Base-by-base conservation (phyloP, 2,329 filamentous ascomycete genomes). In the Aspergillus flavus region DNA sequence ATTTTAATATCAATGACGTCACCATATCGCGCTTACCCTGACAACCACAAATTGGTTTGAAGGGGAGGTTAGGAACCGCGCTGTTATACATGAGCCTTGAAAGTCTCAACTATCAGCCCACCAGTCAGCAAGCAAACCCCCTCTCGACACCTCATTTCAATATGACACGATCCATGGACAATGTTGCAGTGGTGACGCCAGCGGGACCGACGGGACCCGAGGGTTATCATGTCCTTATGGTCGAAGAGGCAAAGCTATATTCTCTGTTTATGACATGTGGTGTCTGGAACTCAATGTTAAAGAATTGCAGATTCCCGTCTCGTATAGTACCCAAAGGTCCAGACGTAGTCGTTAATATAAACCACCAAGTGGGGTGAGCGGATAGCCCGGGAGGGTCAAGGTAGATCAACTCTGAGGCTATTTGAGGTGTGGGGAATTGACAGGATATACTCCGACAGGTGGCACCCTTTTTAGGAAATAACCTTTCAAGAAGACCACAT, bases 181-280 rank as follows among this genome's bases (percentile, higher is more conserved):
- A 39, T 58, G 61, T 58, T 57, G 52, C 23, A 64, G 57, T 64
- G 63, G 60, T 64, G 63, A 64, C 63, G 63, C 60, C 57, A 57
- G 30, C 53, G 57, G 60, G 43, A 53, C 28, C 52, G 12, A 48
- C 48, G 57, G 56, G 23, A 34, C 28, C 11, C 34, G 26, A 60
- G 53, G 32, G 6, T 58, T 54, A 39, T 28, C 21, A 39, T 41
- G 16, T 28, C 1, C 19, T n/a, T 26, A 10, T 39, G 4, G 26
- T 6, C 26, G 19, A 21, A 26, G 34, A 19, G n/a, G n/a, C 19
- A 19, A 41, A 14, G 16, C 16, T 41, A n/a, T 16, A 7, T 16
- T 6, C 5, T 12, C 32, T 45, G 26, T 43, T 21, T 14, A 34
- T 10, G 7, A 19, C 4, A 5, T 30, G 14, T 4, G 6, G 4